A percentile compares a stretch with the other conserved stretches of the same genome.
These are phyloP conservation scores for Xerocomellus chrysenteron DNA, from an alignment of 768 basidiomycete species.

Conservation along the genomic window DNA sequence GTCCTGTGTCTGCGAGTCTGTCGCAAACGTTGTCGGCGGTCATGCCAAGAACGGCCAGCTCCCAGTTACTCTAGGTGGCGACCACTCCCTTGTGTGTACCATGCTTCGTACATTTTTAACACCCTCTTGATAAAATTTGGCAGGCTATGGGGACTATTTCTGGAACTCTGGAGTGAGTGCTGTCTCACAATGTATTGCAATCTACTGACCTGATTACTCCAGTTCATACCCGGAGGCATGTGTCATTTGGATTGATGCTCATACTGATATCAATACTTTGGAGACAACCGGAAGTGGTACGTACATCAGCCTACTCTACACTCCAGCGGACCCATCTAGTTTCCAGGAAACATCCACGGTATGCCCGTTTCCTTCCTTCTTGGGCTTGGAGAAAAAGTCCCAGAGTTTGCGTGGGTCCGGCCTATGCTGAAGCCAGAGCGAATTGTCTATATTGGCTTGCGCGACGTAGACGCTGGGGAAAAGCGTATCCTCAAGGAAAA, in stretches of 20 bases:
- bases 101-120: slow-evolving; percentile 1
- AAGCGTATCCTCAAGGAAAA: slow-evolving; percentile 80
- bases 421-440: slow-evolving; percentile 67
- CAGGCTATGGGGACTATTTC: slow-evolving; percentile 93
- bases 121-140: background rate
- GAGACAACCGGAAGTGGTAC: slow-evolving; percentile 75
- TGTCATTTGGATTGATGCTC: slow-evolving; percentile 96
- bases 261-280: slow-evolving; percentile 93
- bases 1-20: slow-evolving; percentile 74
- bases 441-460: slow-evolving; percentile 95
- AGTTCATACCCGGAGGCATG: slow-evolving; percentile 78
- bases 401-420: slow-evolving; percentile 59
- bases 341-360: slow-evolving; percentile 89
- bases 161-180: slow-evolving; percentile 72
- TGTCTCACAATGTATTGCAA: background rate
- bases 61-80: slow-evolving; percentile 91
- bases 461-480: slow-evolving; percentile 89
- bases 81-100: slow-evolving; percentile 81
- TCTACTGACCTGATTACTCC: slow-evolving; percentile 5
- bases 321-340: background rate
- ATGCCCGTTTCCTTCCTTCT: slow-evolving; percentile 96
- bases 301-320: slow-evolving; percentile 9
- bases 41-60: slow-evolving; percentile 79
- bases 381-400: slow-evolving; percentile 41
- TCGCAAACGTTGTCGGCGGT: slow-evolving; percentile 71